These are phyloP conservation scores for Neurospora pannonica DNA, from an alignment of 495 filamentous ascomycete species.

Conservation along the genomic window DNA sequence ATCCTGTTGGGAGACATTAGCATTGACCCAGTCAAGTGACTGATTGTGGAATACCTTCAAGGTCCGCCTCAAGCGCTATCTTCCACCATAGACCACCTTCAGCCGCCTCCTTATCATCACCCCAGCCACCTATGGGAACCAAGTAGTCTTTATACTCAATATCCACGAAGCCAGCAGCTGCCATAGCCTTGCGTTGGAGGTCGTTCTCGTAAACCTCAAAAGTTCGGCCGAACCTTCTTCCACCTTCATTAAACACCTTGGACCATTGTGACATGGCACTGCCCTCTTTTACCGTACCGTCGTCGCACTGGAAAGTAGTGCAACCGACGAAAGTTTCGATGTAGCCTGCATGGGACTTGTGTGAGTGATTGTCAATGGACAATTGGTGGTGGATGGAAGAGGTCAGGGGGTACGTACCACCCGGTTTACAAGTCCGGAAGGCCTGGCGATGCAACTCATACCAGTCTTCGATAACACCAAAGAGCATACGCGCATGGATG, in stretches of 20 bases:
- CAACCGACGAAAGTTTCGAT: conserved; percentile 18
- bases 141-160: conserved; percentile 12
- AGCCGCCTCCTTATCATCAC: background rate
- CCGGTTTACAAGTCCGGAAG: background rate
- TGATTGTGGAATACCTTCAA: background rate
- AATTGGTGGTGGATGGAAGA: background rate
- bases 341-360: conserved; percentile 5
- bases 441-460: conserved; percentile 2
- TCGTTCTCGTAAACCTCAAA: conserved; percentile 18
- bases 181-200: conserved; percentile 26
- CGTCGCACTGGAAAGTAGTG: conserved; percentile 8
- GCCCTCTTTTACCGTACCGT: conserved; percentile 8
- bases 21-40: background rate
- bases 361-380: background rate
- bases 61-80: background rate
- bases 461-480: conserved; percentile 46
- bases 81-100: background rate
- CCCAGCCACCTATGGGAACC: background rate
- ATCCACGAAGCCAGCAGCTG: conserved; percentile 25
- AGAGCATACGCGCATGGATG: conserved; percentile 41
- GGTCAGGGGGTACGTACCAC: background rate
- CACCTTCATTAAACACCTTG: conserved; percentile 13
- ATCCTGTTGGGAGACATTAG: background rate
- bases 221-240: conserved; percentile 6
- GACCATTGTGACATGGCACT: conserved; percentile 12